Evolutionary conservation across 345 rosid genomes (phyloP), one percentile per base, ranked within the genome.

Genomic region (Iberis pinnata): DNA sequence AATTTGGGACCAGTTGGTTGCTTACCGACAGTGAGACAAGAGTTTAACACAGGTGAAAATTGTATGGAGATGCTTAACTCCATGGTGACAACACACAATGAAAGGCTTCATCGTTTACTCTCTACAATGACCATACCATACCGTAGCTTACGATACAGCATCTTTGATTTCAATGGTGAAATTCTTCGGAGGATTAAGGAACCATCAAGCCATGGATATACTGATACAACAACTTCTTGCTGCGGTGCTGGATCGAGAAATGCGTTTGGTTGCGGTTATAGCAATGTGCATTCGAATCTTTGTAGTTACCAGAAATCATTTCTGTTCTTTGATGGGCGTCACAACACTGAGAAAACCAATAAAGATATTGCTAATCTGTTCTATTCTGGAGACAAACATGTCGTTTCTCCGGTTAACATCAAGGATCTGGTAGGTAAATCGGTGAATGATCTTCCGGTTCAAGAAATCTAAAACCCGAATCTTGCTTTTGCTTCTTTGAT

Each of bases 271-370:
- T 70, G 74, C 11, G 70, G 65, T 14, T 58, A 38, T 15, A 26
- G 19, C 22, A 52, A 70, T 17, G 48, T 70, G 52, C 74, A 70
- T 47, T 64, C 70, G 2, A 64, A 70, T 24, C 56, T 70, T 13
- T 70, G 70, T 12, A 51, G 64, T 12, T 64, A 58, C 46, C 70
- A 58, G 46, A 41, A 60, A 14, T 49, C 61, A 4, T 70, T 44
- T 43, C 20, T 70, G 29, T 70, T 64, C 56, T 70, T 49, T 12
- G 70, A 70, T 16, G 74, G 70, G 35, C 60, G 66, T 25, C 70
- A 70, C 57, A 70, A 42, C 56, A 59, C 74, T 1, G 70, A 70
- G 60, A 70, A 47, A 26, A 70, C 74, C 6, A 26, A 70, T 40
- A 5, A 46, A 58, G 62, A 36, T 11, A 9, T 70, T 1, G 66